Percentiles rank a stretch among this genome's conserved stretches.
phyloP scores from a whole-genome alignment of 1,284 basidiomycete genomes.

The Hortiboletus rubellus region DNA sequence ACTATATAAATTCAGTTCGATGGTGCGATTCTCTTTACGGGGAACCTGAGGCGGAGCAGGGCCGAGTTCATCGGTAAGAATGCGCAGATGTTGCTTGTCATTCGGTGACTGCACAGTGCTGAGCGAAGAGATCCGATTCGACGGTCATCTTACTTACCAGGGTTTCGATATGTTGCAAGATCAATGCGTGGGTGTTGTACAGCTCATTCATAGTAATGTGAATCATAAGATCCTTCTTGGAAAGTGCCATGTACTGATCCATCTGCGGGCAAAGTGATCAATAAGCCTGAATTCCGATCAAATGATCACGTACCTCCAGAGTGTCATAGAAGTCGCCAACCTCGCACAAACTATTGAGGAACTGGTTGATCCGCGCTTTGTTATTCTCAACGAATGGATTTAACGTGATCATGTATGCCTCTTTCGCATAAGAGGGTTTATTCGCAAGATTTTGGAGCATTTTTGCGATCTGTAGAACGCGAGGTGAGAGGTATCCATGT shows the following conservation, averaged over 20 bases:
- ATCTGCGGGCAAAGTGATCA: constrained; percentile 56
- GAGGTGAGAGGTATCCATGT: not conserved
- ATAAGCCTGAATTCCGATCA: not conserved
- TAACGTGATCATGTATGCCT: constrained; percentile 97
- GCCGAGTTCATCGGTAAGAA: constrained; percentile 94
- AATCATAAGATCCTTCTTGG: constrained; percentile 98
- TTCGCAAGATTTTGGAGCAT: constrained; percentile 99
- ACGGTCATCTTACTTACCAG: constrained; percentile 58
- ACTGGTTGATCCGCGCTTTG: constrained; percentile 95
- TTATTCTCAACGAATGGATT: constrained; percentile 99
- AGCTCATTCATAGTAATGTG: constrained; percentile 99
- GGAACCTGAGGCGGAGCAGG: constrained; percentile 91
- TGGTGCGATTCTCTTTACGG: constrained; percentile 94
- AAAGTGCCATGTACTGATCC: constrained; percentile 99
- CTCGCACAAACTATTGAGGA: constrained; percentile 95
- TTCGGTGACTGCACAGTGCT: constrained; percentile 76
- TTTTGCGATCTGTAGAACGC: constrained; percentile 82
- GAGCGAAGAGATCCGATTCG: not conserved
- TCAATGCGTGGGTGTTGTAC: constrained; percentile 96
- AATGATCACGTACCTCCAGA: constrained; percentile 70
- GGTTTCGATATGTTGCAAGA: constrained; percentile 93
- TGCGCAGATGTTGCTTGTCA: constrained; percentile 96
- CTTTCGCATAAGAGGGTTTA: constrained; percentile 97
- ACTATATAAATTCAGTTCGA: constrained; percentile 92
- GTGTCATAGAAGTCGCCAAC: constrained; percentile 99